phyloP scores from a whole-genome alignment of 306 rosid genomes.

The Oemleria cerasiformis region DNA sequence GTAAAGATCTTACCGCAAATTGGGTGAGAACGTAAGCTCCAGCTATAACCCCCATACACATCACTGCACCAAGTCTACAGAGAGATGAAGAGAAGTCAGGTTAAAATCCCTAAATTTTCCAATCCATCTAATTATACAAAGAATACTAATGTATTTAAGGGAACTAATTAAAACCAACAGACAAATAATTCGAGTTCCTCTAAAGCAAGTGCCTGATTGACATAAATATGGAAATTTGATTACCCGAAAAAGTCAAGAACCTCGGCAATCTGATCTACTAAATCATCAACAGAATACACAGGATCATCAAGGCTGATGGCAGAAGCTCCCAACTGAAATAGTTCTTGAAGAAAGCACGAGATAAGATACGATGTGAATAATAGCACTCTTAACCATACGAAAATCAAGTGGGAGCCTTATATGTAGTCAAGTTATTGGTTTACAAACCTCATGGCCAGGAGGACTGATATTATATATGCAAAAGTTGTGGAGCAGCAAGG shows the following conservation, averaged over 20 bases:
- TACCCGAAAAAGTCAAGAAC: constrained; percentile 92
- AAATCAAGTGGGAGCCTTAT: constrained; percentile 18
- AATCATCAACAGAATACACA: constrained; percentile 77
- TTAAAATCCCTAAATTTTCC: constrained; percentile 1
- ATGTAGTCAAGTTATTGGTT: constrained; percentile 32
- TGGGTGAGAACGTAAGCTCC: constrained; percentile 91
- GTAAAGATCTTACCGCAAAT: constrained; percentile 70
- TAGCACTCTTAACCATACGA: constrained; percentile 9
- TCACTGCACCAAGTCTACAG: constrained; percentile 73
- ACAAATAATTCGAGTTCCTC: background rate
- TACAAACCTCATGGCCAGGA: constrained; percentile 96
- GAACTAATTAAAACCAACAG: background rate
- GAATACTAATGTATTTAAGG: background rate
- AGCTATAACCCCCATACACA: constrained; percentile 97
- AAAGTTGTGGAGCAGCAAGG: constrained; percentile 89
- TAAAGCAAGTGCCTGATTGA: background rate
- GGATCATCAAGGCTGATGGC: constrained; percentile 52
- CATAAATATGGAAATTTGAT: constrained; percentile 23
- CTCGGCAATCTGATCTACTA: constrained; percentile 94
- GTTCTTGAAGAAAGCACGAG: constrained; percentile 59
- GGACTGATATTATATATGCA: constrained; percentile 98
- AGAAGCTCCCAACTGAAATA: constrained; percentile 91
- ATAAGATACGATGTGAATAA: constrained; percentile 42
- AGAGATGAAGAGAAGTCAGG: constrained; percentile 28
- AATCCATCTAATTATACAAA: constrained; percentile 13